Percentiles rank a stretch among this genome's conserved stretches.
These are phyloP conservation scores for Mortierella sp. DNA, from an alignment of 371 early-diverging fungal species.

Conservation along the genomic window DNA sequence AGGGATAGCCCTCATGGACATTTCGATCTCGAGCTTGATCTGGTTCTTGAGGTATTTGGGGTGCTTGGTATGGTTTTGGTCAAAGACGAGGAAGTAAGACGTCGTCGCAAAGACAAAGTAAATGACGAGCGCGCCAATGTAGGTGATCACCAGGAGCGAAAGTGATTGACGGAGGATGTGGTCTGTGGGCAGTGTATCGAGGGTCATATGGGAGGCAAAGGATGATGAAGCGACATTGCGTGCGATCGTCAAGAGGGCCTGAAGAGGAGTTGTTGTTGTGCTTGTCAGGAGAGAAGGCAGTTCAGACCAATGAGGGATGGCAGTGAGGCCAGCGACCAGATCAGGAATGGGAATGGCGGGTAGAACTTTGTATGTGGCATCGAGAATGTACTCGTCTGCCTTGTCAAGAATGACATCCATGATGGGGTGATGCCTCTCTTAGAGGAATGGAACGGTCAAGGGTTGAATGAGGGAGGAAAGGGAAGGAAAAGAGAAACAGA, in stretches of 20 bases:
- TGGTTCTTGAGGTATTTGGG: slow-evolving; percentile 94
- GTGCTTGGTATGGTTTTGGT: slow-evolving; percentile 88
- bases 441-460: too few species aligned
- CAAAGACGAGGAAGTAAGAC: slow-evolving; percentile 88
- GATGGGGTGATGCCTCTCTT: neutral
- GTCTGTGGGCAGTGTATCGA: slow-evolving; percentile 66
- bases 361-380: slow-evolving; percentile 63
- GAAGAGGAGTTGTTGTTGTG: slow-evolving; percentile 9
- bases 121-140: slow-evolving; percentile 78
- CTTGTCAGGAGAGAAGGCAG: slow-evolving; percentile 7
- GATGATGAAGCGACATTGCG: slow-evolving; percentile 32
- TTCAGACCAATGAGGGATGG: slow-evolving; percentile 31
- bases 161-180: slow-evolving; percentile 75
- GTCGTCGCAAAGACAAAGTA: slow-evolving; percentile 82
- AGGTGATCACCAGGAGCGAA: slow-evolving; percentile 76
- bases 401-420: slow-evolving; percentile 83
- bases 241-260: slow-evolving; percentile 6
- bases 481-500: too few species aligned
- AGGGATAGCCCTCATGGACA: slow-evolving; percentile 83
- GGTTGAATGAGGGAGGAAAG: too few species aligned
- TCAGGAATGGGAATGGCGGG: slow-evolving; percentile 58
- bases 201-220: slow-evolving; percentile 57
- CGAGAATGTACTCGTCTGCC: slow-evolving; percentile 69
- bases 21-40: slow-evolving; percentile 84
- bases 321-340: slow-evolving; percentile 53